Percentiles rank a stretch among this genome's conserved stretches.
Conservation (phyloP, 2,329 filamentous ascomycete species). For the Arthrobotrys sinensis region DNA sequence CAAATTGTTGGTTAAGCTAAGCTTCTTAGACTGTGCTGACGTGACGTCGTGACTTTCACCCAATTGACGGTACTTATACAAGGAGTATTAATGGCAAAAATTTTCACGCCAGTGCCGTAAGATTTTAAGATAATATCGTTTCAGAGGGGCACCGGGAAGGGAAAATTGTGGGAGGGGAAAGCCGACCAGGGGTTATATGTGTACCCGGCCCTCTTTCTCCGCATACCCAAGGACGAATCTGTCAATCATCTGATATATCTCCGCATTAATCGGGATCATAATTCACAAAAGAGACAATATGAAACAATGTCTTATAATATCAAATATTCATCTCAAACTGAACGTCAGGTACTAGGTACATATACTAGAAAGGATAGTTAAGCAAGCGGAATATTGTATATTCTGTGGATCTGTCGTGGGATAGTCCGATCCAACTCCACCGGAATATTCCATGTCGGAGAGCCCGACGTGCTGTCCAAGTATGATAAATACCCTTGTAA, state of each 20-base stretch:
- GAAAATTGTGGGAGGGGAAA: background rate
- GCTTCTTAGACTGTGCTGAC: conserved; percentile 18
- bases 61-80: background rate
- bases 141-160: background rate
- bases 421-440: too few species aligned
- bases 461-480: too few species aligned
- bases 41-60: background rate
- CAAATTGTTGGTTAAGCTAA: conserved; percentile 6
- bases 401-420: too few species aligned
- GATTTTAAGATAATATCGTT: background rate
- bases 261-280: background rate
- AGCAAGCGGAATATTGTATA: too few species aligned
- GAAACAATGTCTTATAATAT: conserved; percentile 23
- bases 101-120: conserved; percentile 18
- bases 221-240: background rate
- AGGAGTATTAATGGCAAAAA: background rate
- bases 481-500: too few species aligned
- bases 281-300: background rate
- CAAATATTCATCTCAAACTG: background rate
- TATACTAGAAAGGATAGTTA: background rate
- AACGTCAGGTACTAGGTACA: background rate
- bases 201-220: background rate
- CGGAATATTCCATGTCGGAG: too few species aligned
- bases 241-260: background rate
- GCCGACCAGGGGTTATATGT: too few species aligned